Percentiles rank a stretch among this genome's conserved stretches.
Evolutionary conservation across 2,329 filamentous ascomycete genomes (phyloP).

Genomic region (Atkinsonella texensis): DNA sequence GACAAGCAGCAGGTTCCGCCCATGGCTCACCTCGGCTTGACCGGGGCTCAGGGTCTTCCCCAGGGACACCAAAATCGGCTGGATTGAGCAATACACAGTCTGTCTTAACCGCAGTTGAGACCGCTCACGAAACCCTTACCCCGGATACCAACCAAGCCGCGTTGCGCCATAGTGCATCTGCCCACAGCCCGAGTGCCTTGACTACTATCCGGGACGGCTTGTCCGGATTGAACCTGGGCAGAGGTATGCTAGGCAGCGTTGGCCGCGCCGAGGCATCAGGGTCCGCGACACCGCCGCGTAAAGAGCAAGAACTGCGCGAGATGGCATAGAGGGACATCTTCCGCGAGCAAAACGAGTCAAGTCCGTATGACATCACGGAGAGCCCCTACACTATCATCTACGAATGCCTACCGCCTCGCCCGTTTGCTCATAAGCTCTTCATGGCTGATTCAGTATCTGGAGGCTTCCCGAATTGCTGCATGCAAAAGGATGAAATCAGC

Average conservation of each 20-base stretch:
- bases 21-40: constrained; percentile 16
- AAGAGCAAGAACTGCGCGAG: constrained; percentile 32
- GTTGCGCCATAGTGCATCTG: constrained; percentile 32
- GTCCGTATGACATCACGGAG: constrained; percentile 22
- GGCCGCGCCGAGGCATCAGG: constrained; percentile 15
- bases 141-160: constrained; percentile 23
- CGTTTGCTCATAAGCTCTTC: not conserved
- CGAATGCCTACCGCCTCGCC: constrained; percentile 1
- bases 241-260: constrained; percentile 27
- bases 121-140: constrained; percentile 39
- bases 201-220: constrained; percentile 36
- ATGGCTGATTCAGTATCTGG: not conserved
- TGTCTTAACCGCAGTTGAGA: constrained; percentile 48
- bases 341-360: constrained; percentile 14
- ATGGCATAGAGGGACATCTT: constrained; percentile 34
- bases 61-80: constrained; percentile 26
- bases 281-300: constrained; percentile 14
- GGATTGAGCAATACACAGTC: constrained; percentile 32
- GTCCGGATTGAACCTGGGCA: constrained; percentile 35
- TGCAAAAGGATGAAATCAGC: constrained; percentile 1
- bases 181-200: constrained; percentile 32
- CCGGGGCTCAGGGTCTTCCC: constrained; percentile 11
- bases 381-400: constrained; percentile 15
- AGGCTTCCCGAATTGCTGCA: not conserved
- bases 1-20: constrained; percentile 25